Conservation (phyloP, 352 stramenopile species). For the Globisporangium nagaii region DNA sequence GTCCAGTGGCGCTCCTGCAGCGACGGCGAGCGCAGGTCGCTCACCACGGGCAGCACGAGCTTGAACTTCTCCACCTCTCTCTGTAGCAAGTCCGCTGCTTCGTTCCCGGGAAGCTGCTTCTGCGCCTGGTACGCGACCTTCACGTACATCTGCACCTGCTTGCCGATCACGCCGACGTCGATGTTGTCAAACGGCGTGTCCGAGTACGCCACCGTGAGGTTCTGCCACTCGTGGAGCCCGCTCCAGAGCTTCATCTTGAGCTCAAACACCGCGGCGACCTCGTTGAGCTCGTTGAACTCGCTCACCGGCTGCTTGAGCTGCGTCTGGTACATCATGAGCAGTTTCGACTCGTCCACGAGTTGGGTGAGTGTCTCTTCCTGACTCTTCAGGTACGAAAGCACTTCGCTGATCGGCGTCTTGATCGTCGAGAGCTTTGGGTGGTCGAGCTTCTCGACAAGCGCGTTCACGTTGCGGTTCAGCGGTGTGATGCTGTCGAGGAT, state of each 20-base stretch:
- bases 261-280: conserved; percentile 80
- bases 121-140: conserved; percentile 84
- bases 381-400: conserved; percentile 62
- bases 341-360: conserved; percentile 79
- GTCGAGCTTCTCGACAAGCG: conserved; percentile 80
- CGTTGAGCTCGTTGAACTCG: conserved; percentile 87
- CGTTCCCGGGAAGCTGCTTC: conserved; percentile 85
- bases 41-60: conserved; percentile 73
- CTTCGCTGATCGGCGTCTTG: conserved; percentile 67
- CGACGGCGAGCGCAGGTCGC: conserved; percentile 54
- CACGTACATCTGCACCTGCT: conserved; percentile 86
- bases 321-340: conserved; percentile 84
- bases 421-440: conserved; percentile 74
- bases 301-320: conserved; percentile 84
- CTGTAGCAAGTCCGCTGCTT: conserved; percentile 77
- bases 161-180: conserved; percentile 84
- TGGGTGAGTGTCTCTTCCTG: conserved; percentile 70
- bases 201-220: conserved; percentile 68
- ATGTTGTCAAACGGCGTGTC: conserved; percentile 85
- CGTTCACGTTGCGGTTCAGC: conserved; percentile 58
- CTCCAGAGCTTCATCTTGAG: conserved; percentile 91
- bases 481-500: conserved; percentile 87
- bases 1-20: conserved; percentile 77
- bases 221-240: conserved; percentile 80
- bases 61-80: conserved; percentile 89